A percentile compares a stretch with the other conserved stretches of the same genome.
Conservation (phyloP, 2,329 filamentous ascomycete species). For the Pestalotiopsis sp. region DNA sequence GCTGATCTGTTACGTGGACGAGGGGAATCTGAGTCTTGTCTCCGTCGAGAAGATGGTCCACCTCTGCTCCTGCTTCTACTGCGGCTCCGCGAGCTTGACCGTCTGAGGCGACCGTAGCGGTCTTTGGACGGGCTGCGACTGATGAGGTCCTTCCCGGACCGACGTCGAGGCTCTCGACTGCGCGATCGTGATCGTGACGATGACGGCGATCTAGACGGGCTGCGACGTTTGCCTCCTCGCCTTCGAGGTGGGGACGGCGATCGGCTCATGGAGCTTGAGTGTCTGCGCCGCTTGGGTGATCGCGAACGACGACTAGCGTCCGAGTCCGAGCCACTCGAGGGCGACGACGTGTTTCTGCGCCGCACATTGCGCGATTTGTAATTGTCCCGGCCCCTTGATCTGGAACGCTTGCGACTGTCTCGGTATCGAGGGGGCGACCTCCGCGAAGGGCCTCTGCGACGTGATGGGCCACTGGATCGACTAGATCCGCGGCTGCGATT, state of each 20-base stretch:
- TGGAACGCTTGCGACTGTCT: slow-evolving; percentile 29
- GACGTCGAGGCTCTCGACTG: slow-evolving; percentile 34
- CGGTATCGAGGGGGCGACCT: slow-evolving; percentile 30
- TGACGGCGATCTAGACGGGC: slow-evolving; percentile 41
- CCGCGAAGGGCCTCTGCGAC: slow-evolving; percentile 23
- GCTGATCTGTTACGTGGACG: slow-evolving; percentile 53
- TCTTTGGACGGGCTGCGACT: slow-evolving; percentile 38
- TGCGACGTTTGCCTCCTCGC: slow-evolving; percentile 40
- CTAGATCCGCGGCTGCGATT: slow-evolving; percentile 23
- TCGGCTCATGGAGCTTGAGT: slow-evolving; percentile 50
- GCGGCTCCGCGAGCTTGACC: slow-evolving; percentile 30
- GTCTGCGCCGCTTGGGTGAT: slow-evolving; percentile 51
- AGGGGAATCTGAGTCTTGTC: slow-evolving; percentile 55
- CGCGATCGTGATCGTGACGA: slow-evolving; percentile 42
- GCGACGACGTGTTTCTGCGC: slow-evolving; percentile 31
- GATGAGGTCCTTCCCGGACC: slow-evolving; percentile 35
- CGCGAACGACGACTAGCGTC: slow-evolving; percentile 39
- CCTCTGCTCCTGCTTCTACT: slow-evolving; percentile 22
- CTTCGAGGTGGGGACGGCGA: slow-evolving; percentile 40
- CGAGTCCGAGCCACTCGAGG: slow-evolving; percentile 26
- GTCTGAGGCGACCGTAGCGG: slow-evolving; percentile 34
- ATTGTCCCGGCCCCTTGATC: slow-evolving; percentile 28
- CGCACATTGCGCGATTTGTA: slow-evolving; percentile 25
- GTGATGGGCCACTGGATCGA: slow-evolving; percentile 28
- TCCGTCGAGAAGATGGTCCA: slow-evolving; percentile 46